Conservation (phyloP, 805 yeast species). For the Wickerhamiella qilinensis region DNA sequence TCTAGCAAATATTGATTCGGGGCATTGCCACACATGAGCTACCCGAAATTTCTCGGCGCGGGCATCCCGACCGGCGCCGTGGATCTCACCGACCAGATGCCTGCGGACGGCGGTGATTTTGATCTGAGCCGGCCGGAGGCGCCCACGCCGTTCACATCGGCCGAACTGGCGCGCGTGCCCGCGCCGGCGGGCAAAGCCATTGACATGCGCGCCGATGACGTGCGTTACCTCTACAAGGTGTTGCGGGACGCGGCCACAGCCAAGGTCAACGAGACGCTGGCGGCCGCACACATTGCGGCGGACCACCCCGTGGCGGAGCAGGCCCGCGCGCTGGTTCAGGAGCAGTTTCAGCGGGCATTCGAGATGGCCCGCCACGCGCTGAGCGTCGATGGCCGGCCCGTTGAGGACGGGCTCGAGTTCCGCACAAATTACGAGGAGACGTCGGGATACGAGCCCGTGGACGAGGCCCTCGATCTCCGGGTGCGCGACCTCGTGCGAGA, state of each 20-base stretch:
- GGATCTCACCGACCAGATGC: too few species aligned
- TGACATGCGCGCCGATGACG: conserved; percentile 36
- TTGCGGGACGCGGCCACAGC: conserved; percentile 27
- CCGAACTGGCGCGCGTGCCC: neutral
- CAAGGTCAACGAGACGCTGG: conserved; percentile 35
- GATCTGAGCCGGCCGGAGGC: too few species aligned
- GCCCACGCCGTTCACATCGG: too few species aligned
- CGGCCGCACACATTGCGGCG: conserved; percentile 14
- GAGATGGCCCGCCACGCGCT: conserved; percentile 41
- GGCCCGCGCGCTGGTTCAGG: conserved; percentile 23
- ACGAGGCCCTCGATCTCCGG: conserved; percentile 5
- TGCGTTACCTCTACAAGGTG: conserved; percentile 32
- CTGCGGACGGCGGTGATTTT: too few species aligned
- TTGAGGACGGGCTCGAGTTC: conserved; percentile 8
- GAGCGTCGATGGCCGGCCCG: conserved; percentile 38
- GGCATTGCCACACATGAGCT: too few species aligned
- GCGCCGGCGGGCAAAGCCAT: conserved; percentile 20
- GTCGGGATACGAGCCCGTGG: conserved; percentile 13
- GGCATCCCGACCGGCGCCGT: too few species aligned
- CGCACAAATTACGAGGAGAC: conserved; percentile 12
- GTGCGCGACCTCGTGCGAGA: conserved; percentile 2
- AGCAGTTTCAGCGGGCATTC: conserved; percentile 32
- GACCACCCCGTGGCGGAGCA: conserved; percentile 31
- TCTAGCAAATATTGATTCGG: too few species aligned
- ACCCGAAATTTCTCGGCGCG: too few species aligned